Evolutionary conservation across 2,329 filamentous ascomycete genomes (phyloP).

Genomic region (Neonectria magnoliae): DNA sequence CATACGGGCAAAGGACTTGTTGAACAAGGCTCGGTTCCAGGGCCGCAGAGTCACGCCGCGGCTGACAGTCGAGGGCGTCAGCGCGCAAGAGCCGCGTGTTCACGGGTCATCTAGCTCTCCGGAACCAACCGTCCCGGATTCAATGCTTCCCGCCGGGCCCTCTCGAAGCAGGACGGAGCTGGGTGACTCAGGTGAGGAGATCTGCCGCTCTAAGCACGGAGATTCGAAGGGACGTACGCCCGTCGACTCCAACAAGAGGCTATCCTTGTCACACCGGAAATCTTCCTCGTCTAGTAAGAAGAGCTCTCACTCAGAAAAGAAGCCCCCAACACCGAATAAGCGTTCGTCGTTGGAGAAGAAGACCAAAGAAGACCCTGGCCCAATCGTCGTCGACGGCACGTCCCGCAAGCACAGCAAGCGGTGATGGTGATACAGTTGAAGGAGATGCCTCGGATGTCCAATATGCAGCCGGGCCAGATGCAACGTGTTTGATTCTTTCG

Average conservation of each 20-base stretch:
- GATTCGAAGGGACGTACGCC: constrained; percentile 19
- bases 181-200: constrained; percentile 14
- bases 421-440: constrained; percentile 1
- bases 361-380: constrained; percentile 15
- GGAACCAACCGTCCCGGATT: constrained; percentile 1
- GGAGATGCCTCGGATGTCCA: neutral
- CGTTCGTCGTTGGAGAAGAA: constrained; percentile 11
- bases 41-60: constrained; percentile 39
- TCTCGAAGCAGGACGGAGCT: constrained; percentile 15
- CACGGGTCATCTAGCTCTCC: constrained; percentile 5
- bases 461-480: neutral
- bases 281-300: constrained; percentile 26
- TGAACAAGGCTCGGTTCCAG: constrained; percentile 42
- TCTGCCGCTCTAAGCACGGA: constrained; percentile 29
- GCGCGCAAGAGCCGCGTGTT: constrained; percentile 10
- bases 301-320: constrained; percentile 4
- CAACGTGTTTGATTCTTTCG: neutral
- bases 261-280: constrained; percentile 16
- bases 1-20: constrained; percentile 34
- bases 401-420: constrained; percentile 22
- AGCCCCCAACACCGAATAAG: constrained; percentile 7
- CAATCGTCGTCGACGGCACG: constrained; percentile 35
- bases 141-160: constrained; percentile 19
- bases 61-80: constrained; percentile 32
- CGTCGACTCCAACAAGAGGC: constrained; percentile 23